A percentile compares a stretch with the other conserved stretches of the same genome.
These are phyloP conservation scores for Solanum sejunctum DNA, from an alignment of 257 asterid genomes.

Conservation along the genomic window DNA sequence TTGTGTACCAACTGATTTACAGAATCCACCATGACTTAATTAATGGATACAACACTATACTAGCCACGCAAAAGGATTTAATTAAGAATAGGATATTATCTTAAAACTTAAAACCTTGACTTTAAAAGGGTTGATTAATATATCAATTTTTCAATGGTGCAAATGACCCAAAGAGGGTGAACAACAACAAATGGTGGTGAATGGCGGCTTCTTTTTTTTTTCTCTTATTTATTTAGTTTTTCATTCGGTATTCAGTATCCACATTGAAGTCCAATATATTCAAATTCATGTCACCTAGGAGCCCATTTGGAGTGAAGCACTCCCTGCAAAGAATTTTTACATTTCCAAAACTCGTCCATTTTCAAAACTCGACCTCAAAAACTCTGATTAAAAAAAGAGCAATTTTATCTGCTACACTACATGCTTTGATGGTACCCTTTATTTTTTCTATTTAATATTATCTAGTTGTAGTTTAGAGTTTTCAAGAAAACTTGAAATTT, in stretches of 20 bases:
- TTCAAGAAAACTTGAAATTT: not conserved
- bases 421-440: too few relatives aligned
- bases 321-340: too few relatives aligned
- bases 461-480: not conserved
- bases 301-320: too few relatives aligned
- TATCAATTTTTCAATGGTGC: not conserved
- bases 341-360: too few relatives aligned
- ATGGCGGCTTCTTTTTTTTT: not conserved
- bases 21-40: not conserved
- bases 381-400: accelerated
- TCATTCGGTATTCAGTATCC: accelerated
- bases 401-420: accelerated
- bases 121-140: not conserved
- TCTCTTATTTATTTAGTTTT: too few relatives aligned
- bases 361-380: too few relatives aligned
- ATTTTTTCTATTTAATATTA: not conserved
- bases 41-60: not conserved
- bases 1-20: not conserved
- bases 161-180: not conserved
- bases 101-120: not conserved
- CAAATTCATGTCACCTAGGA: too few relatives aligned
- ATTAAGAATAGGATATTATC: not conserved
- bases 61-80: not conserved
- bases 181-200: not conserved
- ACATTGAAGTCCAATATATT: too few relatives aligned